Conservation (phyloP, 2,329 filamentous ascomycete species). For the Fusarium irregulare region DNA sequence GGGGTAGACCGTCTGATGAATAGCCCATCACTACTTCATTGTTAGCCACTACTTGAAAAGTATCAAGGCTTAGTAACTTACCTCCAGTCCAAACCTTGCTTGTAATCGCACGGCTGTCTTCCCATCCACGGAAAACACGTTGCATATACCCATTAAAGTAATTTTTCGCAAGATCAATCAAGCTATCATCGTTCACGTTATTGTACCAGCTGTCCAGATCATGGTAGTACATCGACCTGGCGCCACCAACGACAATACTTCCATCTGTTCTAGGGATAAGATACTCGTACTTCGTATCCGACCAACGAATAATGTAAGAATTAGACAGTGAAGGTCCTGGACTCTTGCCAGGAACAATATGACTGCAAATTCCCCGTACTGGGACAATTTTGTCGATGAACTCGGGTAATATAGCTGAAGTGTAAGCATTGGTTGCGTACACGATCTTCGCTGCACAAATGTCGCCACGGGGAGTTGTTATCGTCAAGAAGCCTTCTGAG, state of each 20-base stretch:
- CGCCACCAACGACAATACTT: background rate
- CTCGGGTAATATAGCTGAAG: background rate
- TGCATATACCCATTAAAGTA: slow-evolving; percentile 63
- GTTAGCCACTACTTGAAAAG: background rate
- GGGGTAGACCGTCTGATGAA: slow-evolving; percentile 55
- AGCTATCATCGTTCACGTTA: background rate
- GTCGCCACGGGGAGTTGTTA: background rate
- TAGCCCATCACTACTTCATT: slow-evolving; percentile 54
- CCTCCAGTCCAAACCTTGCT: slow-evolving; percentile 48
- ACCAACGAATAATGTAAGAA: slow-evolving; percentile 4
- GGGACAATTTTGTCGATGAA: background rate
- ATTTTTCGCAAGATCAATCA: background rate
- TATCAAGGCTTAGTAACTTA: slow-evolving; percentile 37
- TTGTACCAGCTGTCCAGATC: slow-evolving; percentile 1
- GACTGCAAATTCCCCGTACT: slow-evolving; percentile 3
- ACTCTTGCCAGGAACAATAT: background rate
- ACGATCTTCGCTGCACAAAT: background rate
- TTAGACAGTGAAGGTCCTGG: background rate
- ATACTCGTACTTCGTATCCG: slow-evolving; percentile 8
- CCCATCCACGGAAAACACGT: slow-evolving; percentile 61
- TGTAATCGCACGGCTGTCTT: slow-evolving; percentile 52
- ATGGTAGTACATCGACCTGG: background rate
- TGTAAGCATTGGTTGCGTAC: background rate
- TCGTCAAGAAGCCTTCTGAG: background rate
- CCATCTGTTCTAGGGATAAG: slow-evolving; percentile 2